A percentile compares a stretch with the other conserved stretches of the same genome.
These are phyloP conservation scores for Nicotiana otophora DNA, from an alignment of 257 asterid species.

Conservation along the genomic window DNA sequence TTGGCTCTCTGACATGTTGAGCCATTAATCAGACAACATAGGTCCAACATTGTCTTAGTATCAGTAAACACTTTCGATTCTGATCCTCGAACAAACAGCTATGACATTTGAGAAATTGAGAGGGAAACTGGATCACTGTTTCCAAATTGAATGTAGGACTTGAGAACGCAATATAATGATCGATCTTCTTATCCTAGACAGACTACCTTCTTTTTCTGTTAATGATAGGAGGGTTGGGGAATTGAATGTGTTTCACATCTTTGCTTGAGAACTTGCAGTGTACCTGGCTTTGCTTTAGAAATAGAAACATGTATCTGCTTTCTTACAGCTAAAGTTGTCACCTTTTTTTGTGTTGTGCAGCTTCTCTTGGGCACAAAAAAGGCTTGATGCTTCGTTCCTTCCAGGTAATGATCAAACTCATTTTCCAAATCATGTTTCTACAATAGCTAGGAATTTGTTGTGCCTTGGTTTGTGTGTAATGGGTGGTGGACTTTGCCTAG, in stretches of 20 bases:
- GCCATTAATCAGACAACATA: too few species aligned
- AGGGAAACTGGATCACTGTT: background rate
- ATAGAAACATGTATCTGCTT: background rate
- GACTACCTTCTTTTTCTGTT: background rate
- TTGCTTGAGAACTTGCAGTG: background rate
- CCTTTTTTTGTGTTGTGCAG: constrained; percentile 25
- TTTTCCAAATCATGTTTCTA: too few species aligned
- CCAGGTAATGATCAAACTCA: constrained; percentile 44
- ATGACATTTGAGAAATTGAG: background rate
- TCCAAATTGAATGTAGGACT: background rate
- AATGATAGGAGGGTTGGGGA: background rate
- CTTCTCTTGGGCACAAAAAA: constrained; percentile 65
- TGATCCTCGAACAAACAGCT: too few species aligned
- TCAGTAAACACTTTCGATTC: too few species aligned
- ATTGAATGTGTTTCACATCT: background rate
- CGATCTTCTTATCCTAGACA: background rate
- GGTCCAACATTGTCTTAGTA: too few species aligned
- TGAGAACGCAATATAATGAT: background rate
- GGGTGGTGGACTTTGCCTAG: background rate
- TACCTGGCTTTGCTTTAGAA: background rate
- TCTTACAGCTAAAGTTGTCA: background rate
- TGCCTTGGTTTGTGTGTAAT: too few species aligned
- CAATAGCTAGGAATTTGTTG: too few species aligned
- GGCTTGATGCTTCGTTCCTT: constrained; percentile 45
- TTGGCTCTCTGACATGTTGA: too few species aligned